Percentiles rank a stretch among this genome's conserved stretches.
Evolutionary conservation across 768 basidiomycete species (phyloP).

Genomic region (Sistotremastrum niveocremeum): DNA sequence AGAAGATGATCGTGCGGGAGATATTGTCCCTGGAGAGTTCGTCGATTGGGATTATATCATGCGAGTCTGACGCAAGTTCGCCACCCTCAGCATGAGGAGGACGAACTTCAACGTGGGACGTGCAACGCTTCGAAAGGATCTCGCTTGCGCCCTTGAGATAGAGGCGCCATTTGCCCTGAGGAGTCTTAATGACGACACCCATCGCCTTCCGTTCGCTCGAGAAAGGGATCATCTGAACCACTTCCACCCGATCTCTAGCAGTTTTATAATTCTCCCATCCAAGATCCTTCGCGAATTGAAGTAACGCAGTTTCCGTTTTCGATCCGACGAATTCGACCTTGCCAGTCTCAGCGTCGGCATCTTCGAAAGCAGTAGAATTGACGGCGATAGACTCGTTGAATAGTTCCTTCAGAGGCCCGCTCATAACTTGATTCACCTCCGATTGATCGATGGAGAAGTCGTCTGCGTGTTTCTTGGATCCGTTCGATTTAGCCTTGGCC

Average conservation of each 20-base stretch:
- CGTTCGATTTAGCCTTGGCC: not conserved
- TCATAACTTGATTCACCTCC: slow-evolving; percentile 50
- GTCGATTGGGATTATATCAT: slow-evolving; percentile 53
- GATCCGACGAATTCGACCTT: slow-evolving; percentile 64
- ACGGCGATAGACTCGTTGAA: slow-evolving; percentile 80
- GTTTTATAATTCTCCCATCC: slow-evolving; percentile 61
- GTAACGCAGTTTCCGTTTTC: slow-evolving; percentile 91
- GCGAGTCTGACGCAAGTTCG: slow-evolving; percentile 10
- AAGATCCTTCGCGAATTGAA: slow-evolving; percentile 72
- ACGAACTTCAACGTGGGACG: slow-evolving; percentile 55
- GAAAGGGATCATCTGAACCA: slow-evolving; percentile 88
- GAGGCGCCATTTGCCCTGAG: slow-evolving; percentile 44
- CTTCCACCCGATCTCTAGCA: slow-evolving; percentile 42
- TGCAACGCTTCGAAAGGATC: slow-evolving; percentile 72
- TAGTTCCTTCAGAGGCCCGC: slow-evolving; percentile 44
- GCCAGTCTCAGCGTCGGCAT: slow-evolving; percentile 47
- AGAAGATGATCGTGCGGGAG: slow-evolving; percentile 88
- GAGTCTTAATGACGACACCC: slow-evolving; percentile 66
- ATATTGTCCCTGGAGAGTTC: slow-evolving; percentile 68
- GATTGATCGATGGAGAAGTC: slow-evolving; percentile 85
- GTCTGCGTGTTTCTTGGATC: slow-evolving; percentile 30
- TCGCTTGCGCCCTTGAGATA: slow-evolving; percentile 93
- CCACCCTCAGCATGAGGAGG: slow-evolving; percentile 12
- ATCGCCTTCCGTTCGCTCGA: slow-evolving; percentile 89
- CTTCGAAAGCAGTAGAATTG: slow-evolving; percentile 94